Conservation (phyloP, 1,139 yeast genomes). For the Meyerozyma guilliermondii region DNA sequence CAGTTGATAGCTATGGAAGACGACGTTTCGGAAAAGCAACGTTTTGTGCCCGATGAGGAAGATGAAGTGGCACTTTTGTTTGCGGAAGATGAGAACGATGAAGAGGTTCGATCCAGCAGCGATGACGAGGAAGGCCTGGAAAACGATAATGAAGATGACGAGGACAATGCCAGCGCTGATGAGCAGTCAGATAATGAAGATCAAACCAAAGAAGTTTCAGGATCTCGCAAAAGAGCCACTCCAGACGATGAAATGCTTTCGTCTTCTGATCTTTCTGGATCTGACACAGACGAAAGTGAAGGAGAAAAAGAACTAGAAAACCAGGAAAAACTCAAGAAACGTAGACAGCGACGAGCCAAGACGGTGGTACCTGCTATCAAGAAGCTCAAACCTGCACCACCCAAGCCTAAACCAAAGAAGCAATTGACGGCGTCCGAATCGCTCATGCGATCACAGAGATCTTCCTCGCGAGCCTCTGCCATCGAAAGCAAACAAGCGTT, state of each 20-base stretch:
- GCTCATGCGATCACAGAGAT: constrained; percentile 51
- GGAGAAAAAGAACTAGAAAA: constrained; percentile 62
- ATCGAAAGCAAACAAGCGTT: constrained; percentile 74
- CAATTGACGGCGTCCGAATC: constrained; percentile 39
- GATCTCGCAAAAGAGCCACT: constrained; percentile 8
- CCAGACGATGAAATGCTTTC: constrained; percentile 38
- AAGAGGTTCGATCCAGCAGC: constrained; percentile 43
- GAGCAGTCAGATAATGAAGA: constrained; percentile 16
- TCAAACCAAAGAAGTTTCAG: constrained; percentile 18
- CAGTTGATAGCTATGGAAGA: constrained; percentile 71
- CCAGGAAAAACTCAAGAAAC: constrained; percentile 42
- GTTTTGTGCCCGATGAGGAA: constrained; percentile 50
- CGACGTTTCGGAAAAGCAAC: constrained; percentile 30
- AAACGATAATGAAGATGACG: constrained; percentile 26
- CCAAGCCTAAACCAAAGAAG: constrained; percentile 20
- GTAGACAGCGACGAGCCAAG: constrained; percentile 32
- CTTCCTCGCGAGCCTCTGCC: constrained; percentile 76
- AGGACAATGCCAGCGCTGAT: constrained; percentile 16
- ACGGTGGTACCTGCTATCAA: constrained; percentile 44
- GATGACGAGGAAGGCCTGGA: constrained; percentile 18
- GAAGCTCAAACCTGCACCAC: constrained; percentile 19
- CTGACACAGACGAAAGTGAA: constrained; percentile 55
- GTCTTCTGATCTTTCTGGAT: constrained; percentile 47
- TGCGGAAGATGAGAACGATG: constrained; percentile 81
- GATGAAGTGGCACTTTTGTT: constrained; percentile 73